Evolutionary conservation across 495 filamentous ascomycete species (phyloP).

Genomic region (Jackrogersella minutella): DNA sequence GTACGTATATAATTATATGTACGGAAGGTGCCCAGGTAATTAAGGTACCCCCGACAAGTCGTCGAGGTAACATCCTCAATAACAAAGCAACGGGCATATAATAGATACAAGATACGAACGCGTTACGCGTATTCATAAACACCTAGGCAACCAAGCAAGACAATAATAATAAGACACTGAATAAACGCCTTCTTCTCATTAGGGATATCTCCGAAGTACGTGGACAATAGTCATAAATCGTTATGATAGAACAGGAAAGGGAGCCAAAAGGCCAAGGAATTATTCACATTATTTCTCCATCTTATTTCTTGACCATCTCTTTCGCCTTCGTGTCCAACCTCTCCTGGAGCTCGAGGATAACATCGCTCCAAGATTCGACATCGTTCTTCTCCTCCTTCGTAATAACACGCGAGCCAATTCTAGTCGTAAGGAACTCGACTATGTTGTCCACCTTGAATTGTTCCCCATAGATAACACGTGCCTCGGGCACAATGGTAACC

Average conservation of each 20-base stretch:
- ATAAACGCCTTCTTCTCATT: conserved; percentile 15
- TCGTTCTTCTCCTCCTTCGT: conserved; percentile 45
- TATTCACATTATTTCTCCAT: no score
- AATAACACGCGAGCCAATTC: conserved; percentile 50
- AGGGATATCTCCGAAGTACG: background rate
- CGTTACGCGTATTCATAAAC: conserved; percentile 13
- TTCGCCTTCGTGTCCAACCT: conserved; percentile 62
- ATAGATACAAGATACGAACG: background rate
- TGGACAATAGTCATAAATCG: conserved; percentile 36
- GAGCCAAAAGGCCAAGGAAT: background rate
- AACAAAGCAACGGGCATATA: background rate
- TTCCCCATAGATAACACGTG: conserved; percentile 71
- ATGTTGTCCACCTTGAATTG: conserved; percentile 70
- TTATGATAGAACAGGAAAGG: conserved; percentile 18
- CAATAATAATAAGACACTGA: no score
- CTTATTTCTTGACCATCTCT: conserved; percentile 47
- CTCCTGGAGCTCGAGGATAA: conserved; percentile 63
- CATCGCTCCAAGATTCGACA: conserved; percentile 60
- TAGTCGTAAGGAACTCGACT: conserved; percentile 63
- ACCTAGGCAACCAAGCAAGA: background rate
- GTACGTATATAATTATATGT: no score
- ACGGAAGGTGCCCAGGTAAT: no score
- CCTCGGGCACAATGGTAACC: conserved; percentile 56
- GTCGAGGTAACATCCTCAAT: background rate
- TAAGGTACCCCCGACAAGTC: background rate